Evolutionary conservation across 192 early-diverging fungal species (phyloP).

Genomic region (Obelidium mucronatum): DNA sequence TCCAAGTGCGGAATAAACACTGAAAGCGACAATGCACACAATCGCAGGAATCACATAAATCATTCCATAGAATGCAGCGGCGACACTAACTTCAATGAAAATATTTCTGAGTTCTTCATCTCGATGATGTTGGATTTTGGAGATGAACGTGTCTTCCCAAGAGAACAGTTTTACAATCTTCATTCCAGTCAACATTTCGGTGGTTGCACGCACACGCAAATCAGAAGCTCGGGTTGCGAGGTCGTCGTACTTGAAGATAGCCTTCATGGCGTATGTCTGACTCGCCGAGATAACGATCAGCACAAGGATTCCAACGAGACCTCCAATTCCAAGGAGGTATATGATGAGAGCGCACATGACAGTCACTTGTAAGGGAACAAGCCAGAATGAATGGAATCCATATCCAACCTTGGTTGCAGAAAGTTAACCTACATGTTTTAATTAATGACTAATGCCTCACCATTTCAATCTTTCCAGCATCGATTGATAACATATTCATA

Average conservation of each 20-base stretch:
- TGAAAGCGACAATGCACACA: slow-evolving; percentile 24
- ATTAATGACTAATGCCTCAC: not conserved
- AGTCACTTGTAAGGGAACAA: slow-evolving; percentile 2
- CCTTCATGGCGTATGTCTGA: slow-evolving; percentile 12
- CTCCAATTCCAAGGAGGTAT: slow-evolving; percentile 7
- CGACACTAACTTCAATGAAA: slow-evolving; percentile 9
- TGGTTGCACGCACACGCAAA: slow-evolving; percentile 17
- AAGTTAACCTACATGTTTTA: not conserved
- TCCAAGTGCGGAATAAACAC: slow-evolving; percentile 29
- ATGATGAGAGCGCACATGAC: slow-evolving; percentile 7
- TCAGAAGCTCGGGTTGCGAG: not conserved
- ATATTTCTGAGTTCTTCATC: slow-evolving; percentile 30
- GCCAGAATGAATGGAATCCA: slow-evolving; percentile 14
- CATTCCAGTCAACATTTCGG: slow-evolving; percentile 81
- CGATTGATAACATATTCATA: not conserved
- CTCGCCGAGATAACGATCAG: not conserved
- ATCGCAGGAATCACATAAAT: slow-evolving; percentile 31
- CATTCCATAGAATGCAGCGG: slow-evolving; percentile 22
- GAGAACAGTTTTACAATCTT: slow-evolving; percentile 90
- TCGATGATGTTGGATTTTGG: slow-evolving; percentile 45
- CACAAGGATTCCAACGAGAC: not conserved
- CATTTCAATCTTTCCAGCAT: not conserved
- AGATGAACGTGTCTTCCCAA: slow-evolving; percentile 77
- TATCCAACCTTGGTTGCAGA: not conserved
- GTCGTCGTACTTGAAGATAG: slow-evolving; percentile 10